Base-by-base conservation (phyloP, 176 grass and related monocot species). In the Carex parvula region DNA sequence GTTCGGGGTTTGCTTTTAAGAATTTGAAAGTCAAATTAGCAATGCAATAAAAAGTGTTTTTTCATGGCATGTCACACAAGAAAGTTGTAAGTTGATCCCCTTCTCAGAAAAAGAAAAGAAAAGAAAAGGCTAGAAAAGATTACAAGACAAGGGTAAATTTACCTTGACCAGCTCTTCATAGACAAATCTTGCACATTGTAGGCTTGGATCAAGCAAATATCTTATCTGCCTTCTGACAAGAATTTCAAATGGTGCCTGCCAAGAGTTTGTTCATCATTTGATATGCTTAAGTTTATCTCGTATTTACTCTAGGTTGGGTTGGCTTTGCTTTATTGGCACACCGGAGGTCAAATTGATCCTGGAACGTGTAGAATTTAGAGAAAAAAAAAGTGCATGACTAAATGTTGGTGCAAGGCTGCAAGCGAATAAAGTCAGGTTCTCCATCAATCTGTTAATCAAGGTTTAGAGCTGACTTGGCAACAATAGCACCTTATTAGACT, bases 131-230 rank as follows among this genome's bases (percentile, higher is more conserved):
- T 30, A 32, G 80, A 46, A n/a, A n/a, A 84, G 83, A 33, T 82
- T 52, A 86, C 77, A 60, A 84, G 35, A 48, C 44, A 61, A 64
- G 80, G 2, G 29, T 75, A 24, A 14, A 15, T 87, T 79, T 93
- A 98, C 96, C 90, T 98, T 98, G 60, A 95, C 87, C 76, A 98
- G 89, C 72, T 98, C 96, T 79, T 98, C 96, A 79, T 98, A 98
- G 60, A 98, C 91, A 87, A 98, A 98, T 77, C 87, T 94, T 60
- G 96, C 96, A 69, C 96, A 98, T 66, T 98, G 92, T 64, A 98
- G 89, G 83, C 96, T 98, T 83, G 96, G 96, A 87, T 98, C 95
- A 57, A 95, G 89, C 78, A 98, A 87, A 84, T 84, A 87, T 66
- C 85, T 60, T 88, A 98, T 98, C 64, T 98, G 95, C 58, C 81